A percentile compares a stretch with the other conserved stretches of the same genome.
Conservation (phyloP, 1,284 basidiomycete species). For the Pseudozyma sp. region DNA sequence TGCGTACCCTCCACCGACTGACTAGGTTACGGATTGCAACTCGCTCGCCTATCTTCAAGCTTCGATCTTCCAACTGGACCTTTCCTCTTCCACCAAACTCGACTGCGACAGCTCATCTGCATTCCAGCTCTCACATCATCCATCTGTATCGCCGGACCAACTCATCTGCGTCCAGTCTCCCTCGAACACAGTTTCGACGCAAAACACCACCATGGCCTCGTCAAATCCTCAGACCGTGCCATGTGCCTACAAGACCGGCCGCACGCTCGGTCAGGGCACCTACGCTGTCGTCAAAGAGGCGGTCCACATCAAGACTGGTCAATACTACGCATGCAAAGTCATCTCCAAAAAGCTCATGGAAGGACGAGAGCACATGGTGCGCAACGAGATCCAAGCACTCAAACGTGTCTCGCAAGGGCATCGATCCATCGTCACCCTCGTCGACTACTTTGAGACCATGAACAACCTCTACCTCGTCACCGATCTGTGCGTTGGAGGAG, state of each 20-base stretch:
- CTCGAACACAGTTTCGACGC: not conserved
- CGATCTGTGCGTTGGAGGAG: constrained; percentile 96
- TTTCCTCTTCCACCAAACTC: no score
- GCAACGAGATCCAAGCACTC: constrained; percentile 95
- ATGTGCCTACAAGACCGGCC: constrained; percentile 68
- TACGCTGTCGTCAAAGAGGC: constrained; percentile 94
- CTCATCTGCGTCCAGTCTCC: no score
- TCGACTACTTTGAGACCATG: constrained; percentile 98
- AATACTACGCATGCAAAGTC: constrained; percentile 70
- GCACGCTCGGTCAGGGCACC: constrained; percentile 80
- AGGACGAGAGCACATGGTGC: constrained; percentile 75
- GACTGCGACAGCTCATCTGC: no score
- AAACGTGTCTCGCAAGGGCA: constrained; percentile 94
- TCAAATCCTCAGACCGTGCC: constrained; percentile 60
- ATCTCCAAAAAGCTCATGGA: constrained; percentile 95
- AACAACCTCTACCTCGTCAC: constrained; percentile 89
- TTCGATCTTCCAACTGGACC: no score
- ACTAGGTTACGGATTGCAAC: no score
- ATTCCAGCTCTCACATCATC: no score
- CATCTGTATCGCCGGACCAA: no score
- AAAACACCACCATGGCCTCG: constrained; percentile 22
- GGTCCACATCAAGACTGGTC: constrained; percentile 89
- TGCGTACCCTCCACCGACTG: no score
- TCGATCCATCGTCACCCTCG: constrained; percentile 77
- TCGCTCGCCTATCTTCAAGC: no score